phyloP scores from a whole-genome alignment of 306 rosid species.

The Mucuna pruriens region DNA sequence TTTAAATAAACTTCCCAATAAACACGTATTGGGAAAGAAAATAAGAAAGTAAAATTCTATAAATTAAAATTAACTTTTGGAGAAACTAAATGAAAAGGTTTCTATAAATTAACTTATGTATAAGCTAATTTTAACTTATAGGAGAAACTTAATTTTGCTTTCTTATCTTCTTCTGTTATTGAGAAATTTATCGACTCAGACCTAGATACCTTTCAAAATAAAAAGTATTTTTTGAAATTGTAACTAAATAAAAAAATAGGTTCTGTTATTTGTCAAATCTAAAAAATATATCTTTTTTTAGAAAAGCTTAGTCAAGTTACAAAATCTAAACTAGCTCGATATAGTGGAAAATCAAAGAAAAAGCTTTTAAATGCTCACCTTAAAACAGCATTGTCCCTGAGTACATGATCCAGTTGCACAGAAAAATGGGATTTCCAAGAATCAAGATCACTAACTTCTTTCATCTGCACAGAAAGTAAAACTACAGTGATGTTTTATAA shows the following conservation, averaged over 20 bases:
- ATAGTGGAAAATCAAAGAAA: not conserved
- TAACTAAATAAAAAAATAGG: not conserved
- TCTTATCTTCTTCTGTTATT: too few species aligned
- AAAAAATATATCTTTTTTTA: too few species aligned
- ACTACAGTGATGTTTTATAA: not conserved
- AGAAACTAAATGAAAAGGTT: too few species aligned
- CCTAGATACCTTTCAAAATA: not conserved
- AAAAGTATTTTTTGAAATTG: too few species aligned
- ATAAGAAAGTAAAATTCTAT: too few species aligned
- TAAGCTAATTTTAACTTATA: too few species aligned
- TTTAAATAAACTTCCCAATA: too few species aligned
- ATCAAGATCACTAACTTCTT: conserved; percentile 61
- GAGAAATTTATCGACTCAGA: too few species aligned
- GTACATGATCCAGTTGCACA: conserved; percentile 66
- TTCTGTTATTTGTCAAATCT: not conserved
- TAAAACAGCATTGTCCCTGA: conserved; percentile 65
- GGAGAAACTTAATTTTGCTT: too few species aligned
- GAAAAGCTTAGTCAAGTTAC: not conserved
- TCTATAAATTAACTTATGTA: too few species aligned
- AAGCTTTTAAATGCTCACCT: conserved; percentile 54
- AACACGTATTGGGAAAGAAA: too few species aligned
- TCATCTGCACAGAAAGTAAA: conserved; percentile 57
- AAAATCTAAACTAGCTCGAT: not conserved
- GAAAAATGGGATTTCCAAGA: conserved; percentile 80
- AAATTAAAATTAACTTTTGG: too few species aligned